Evolutionary conservation across 2,329 filamentous ascomycete genomes (phyloP).

Genomic region (Orbilia quercus): DNA sequence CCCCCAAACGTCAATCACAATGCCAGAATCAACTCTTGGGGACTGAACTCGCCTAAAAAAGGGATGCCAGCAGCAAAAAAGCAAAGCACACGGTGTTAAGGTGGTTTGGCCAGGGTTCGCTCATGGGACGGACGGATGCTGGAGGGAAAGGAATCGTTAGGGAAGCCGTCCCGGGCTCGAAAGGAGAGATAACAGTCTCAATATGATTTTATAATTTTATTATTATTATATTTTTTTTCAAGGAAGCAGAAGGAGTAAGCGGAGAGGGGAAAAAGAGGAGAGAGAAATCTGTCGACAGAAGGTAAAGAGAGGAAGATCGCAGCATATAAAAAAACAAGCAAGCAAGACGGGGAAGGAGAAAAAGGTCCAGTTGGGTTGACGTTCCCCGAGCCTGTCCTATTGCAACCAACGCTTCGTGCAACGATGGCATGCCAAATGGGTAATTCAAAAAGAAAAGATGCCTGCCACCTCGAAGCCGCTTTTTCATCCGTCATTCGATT

Average conservation of each 20-base stretch:
- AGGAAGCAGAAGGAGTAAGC: constrained; percentile 33
- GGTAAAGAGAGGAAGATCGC: constrained; percentile 15
- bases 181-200: constrained; percentile 43
- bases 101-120: constrained; percentile 31
- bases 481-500: constrained; percentile 4
- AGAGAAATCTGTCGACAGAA: not conserved
- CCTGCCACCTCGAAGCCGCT: constrained; percentile 1
- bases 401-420: constrained; percentile 19
- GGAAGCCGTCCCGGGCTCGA: constrained; percentile 36
- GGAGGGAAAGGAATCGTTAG: constrained; percentile 42
- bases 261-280: constrained; percentile 25
- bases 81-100: constrained; percentile 27
- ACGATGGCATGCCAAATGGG: constrained; percentile 37
- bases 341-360: not conserved
- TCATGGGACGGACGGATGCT: constrained; percentile 49
- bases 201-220: constrained; percentile 1
- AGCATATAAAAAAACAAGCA: constrained; percentile 46
- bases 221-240: too few relatives aligned
- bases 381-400: not conserved
- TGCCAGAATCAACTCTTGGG: constrained; percentile 22
- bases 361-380: not conserved
- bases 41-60: constrained; percentile 52
- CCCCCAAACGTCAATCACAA: constrained; percentile 53
- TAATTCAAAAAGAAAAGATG: constrained; percentile 43
- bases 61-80: constrained; percentile 48